Conservation (phyloP, 2,329 filamentous ascomycete species). For the Hymenotorrendiella dingleyae region DNA sequence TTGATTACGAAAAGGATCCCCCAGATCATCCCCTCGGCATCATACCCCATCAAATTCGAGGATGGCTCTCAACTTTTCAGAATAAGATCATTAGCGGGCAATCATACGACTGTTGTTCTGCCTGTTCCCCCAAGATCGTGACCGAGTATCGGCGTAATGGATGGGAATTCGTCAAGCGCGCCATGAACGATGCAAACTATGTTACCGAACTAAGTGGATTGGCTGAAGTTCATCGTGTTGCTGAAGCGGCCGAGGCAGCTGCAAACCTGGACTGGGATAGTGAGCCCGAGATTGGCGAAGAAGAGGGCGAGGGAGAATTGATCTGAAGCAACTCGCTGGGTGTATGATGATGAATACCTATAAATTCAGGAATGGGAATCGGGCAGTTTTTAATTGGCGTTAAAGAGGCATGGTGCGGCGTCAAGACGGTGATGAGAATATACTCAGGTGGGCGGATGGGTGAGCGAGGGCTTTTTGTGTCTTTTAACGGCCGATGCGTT, state of each 20-base stretch:
- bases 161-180: constrained; percentile 72
- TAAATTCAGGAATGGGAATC: constrained; percentile 1
- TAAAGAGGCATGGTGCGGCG: not conserved
- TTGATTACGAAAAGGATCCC: constrained; percentile 48
- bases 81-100: constrained; percentile 68
- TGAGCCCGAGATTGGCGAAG: constrained; percentile 49
- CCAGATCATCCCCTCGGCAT: constrained; percentile 57
- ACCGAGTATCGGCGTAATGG: constrained; percentile 60
- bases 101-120: constrained; percentile 76
- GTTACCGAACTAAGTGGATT: constrained; percentile 71
- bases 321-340: constrained; percentile 14
- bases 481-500: too few relatives aligned
- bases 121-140: constrained; percentile 67
- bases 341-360: constrained; percentile 6
- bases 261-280: constrained; percentile 56
- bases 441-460: too few relatives aligned
- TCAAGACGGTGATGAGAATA: too few relatives aligned
- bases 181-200: constrained; percentile 69
- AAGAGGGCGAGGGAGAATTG: constrained; percentile 37
- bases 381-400: too few relatives aligned
- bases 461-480: not conserved
- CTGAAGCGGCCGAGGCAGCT: constrained; percentile 43
- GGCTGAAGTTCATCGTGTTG: constrained; percentile 61
- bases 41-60: constrained; percentile 75
- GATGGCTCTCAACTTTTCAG: constrained; percentile 68